Percentiles rank a stretch among this genome's conserved stretches.
These are phyloP conservation scores for Xylaria sp. DNA, from an alignment of 2,329 filamentous ascomycete genomes.

Conservation along the genomic window DNA sequence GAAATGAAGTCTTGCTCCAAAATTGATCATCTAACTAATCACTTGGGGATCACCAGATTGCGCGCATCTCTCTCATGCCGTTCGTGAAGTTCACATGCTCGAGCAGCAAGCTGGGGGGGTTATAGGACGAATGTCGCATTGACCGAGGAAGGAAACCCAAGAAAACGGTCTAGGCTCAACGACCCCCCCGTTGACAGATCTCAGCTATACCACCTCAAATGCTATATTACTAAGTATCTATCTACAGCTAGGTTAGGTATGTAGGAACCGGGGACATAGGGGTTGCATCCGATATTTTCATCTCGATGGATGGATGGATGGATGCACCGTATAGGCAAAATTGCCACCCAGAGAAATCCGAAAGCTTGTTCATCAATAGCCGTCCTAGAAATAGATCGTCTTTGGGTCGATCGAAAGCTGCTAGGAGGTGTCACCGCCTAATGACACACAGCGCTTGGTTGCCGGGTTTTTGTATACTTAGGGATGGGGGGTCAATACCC, in stretches of 20 bases:
- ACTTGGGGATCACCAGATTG: constrained; percentile 31
- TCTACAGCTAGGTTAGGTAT: constrained; percentile 13
- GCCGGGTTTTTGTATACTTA: neutral
- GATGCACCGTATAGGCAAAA: constrained; percentile 34
- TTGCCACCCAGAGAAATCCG: constrained; percentile 31
- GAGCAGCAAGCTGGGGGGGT: neutral
- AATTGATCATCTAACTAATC: constrained; percentile 19
- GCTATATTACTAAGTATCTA: neutral
- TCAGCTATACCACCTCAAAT: constrained; percentile 27
- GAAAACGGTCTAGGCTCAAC: constrained; percentile 30
- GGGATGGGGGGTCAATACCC: neutral
- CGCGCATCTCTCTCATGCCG: constrained; percentile 23
- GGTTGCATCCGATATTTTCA: constrained; percentile 33
- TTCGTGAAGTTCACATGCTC: constrained; percentile 14
- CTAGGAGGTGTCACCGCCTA: constrained; percentile 18
- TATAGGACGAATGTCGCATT: constrained; percentile 21
- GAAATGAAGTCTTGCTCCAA: constrained; percentile 21
- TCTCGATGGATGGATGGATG: constrained; percentile 27
- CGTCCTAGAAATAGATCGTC: constrained; percentile 14
- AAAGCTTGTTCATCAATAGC: constrained; percentile 34
- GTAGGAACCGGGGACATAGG: constrained; percentile 28
- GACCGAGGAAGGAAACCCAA: constrained; percentile 18
- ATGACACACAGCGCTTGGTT: constrained; percentile 14
- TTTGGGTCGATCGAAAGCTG: constrained; percentile 25
- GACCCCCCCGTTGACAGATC: constrained; percentile 30